Percentiles rank a stretch among this genome's conserved stretches.
Evolutionary conservation across 1,139 yeast species (phyloP).

Genomic region (Geotrichum histeridarum): DNA sequence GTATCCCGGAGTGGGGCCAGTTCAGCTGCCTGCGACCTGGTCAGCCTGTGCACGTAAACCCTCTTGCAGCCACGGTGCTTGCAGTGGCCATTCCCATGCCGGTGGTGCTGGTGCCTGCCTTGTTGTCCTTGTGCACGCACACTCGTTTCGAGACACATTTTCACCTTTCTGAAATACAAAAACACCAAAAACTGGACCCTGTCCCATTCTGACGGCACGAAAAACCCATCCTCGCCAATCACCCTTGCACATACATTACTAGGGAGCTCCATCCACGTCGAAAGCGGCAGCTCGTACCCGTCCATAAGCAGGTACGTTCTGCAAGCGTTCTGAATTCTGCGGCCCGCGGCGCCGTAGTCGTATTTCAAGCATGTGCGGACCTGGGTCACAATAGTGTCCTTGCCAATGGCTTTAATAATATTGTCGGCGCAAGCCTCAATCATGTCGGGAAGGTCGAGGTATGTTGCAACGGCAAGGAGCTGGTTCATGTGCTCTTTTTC

Average conservation of each 20-base stretch:
- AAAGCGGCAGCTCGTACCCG: slow-evolving; percentile 45
- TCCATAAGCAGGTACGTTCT: slow-evolving; percentile 44
- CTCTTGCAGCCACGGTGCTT: background rate
- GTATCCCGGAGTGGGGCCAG: slow-evolving; percentile 29
- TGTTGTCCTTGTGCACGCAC: background rate
- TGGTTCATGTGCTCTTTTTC: slow-evolving; percentile 38
- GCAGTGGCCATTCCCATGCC: background rate
- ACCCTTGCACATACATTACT: slow-evolving; percentile 41
- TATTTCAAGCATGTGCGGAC: slow-evolving; percentile 42
- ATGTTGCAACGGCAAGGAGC: slow-evolving; percentile 48
- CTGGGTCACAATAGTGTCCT: slow-evolving; percentile 38
- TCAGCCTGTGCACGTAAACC: background rate
- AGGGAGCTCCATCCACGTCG: slow-evolving; percentile 45
- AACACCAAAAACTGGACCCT: slow-evolving; percentile 44
- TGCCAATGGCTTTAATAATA: slow-evolving; percentile 37
- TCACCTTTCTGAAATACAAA: background rate
- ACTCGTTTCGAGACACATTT: background rate
- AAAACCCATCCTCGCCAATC: slow-evolving; percentile 46
- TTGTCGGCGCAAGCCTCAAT: slow-evolving; percentile 43
- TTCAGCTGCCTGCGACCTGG: slow-evolving; percentile 3
- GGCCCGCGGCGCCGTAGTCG: slow-evolving; percentile 45
- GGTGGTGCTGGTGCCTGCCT: background rate
- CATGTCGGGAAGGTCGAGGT: slow-evolving; percentile 43
- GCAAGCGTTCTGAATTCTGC: slow-evolving; percentile 43
- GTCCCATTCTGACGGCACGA: slow-evolving; percentile 50